phyloP scores from a whole-genome alignment of 108 stramenopile species.

The Skeletonema potamos region DNA sequence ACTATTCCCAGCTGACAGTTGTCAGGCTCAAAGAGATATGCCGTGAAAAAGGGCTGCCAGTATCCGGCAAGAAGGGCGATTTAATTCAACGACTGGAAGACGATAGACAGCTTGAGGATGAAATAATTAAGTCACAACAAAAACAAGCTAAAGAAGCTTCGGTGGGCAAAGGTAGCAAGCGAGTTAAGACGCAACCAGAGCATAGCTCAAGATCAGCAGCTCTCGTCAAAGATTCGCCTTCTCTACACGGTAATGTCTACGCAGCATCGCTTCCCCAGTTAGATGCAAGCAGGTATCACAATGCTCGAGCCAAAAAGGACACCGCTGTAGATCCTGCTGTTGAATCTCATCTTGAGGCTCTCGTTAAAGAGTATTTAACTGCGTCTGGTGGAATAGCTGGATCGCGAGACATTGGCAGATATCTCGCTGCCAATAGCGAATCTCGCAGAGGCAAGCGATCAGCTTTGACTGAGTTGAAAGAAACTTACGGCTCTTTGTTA shows the following conservation, averaged over 20 bases:
- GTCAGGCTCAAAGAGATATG: slow-evolving; percentile 71
- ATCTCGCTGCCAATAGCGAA: slow-evolving; percentile 52
- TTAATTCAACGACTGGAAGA: slow-evolving; percentile 57
- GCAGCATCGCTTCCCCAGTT: slow-evolving; percentile 33
- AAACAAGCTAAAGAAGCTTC: slow-evolving; percentile 2
- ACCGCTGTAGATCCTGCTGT: slow-evolving; percentile 23
- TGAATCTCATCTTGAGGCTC: slow-evolving; percentile 45
- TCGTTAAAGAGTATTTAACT: slow-evolving; percentile 62
- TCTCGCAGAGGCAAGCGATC: slow-evolving; percentile 31
- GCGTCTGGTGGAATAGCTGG: slow-evolving; percentile 73
- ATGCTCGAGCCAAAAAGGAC: slow-evolving; percentile 1
- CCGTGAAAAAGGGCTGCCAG: slow-evolving; percentile 56
- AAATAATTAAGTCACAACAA: slow-evolving; percentile 6
- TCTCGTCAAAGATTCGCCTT: not conserved
- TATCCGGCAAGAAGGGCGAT: slow-evolving; percentile 69
- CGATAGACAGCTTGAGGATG: slow-evolving; percentile 32
- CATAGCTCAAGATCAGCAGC: not conserved
- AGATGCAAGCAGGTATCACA: slow-evolving; percentile 15
- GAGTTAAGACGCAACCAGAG: not conserved
- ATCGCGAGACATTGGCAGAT: slow-evolving; percentile 77
- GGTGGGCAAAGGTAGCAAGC: not conserved
- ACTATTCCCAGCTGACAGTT: slow-evolving; percentile 59
- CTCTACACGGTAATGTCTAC: slow-evolving; percentile 19
- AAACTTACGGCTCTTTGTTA: slow-evolving; percentile 37
- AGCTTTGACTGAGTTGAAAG: slow-evolving; percentile 52